Evolutionary conservation across 768 basidiomycete species (phyloP), one percentile per base, ranked within the genome.

Genomic region (Leccinum incarnatum): DNA sequence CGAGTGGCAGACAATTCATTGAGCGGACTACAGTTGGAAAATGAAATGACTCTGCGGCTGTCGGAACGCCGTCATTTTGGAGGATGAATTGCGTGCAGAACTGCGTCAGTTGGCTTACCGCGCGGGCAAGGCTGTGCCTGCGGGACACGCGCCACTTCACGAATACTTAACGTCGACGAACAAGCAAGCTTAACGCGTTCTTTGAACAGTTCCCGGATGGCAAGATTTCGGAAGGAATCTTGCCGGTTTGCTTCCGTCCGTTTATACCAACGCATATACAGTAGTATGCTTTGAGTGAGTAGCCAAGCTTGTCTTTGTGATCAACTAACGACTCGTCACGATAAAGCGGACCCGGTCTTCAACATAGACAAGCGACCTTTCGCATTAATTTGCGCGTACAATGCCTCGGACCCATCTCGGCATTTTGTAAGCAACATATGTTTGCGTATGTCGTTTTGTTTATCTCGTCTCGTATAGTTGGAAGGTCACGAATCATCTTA

Each of bases 361-460:
- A 95, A 95, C 65, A 86, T 96, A 54, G 93, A 96, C 75, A 91
- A 93, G 75, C 83, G 89, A 53, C 93, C 94, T 11, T 96, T 97
- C 65, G 27, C 27, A 7, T 72, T 97, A 66, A 78, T 98, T 19
- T 95, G 92, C 64, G 93, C 93, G 4, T 96, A 95, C 73, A 97
- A 95, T 73, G 88, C 87, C 0, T 85, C 86, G 12, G 86, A 90
- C 55, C 85, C 91, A 58, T 81, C 84, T 2, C 89, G 88, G 67
- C 89, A 90, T 65, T 95, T 89, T 72, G 91, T 92, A 69, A 72
- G 85, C 51, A 51, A 58, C 29, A 3, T 23, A n/a, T 29, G 29
- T n/a, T 34, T 29, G 30, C 15, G 36, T 36, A 21, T 32, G 17
- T 51, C 15, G n/a, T 29, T 32, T 58, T 62, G 34, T 62, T 66